Conservation (phyloP, 495 filamentous ascomycete species). For the Penicillium angulare region DNA sequence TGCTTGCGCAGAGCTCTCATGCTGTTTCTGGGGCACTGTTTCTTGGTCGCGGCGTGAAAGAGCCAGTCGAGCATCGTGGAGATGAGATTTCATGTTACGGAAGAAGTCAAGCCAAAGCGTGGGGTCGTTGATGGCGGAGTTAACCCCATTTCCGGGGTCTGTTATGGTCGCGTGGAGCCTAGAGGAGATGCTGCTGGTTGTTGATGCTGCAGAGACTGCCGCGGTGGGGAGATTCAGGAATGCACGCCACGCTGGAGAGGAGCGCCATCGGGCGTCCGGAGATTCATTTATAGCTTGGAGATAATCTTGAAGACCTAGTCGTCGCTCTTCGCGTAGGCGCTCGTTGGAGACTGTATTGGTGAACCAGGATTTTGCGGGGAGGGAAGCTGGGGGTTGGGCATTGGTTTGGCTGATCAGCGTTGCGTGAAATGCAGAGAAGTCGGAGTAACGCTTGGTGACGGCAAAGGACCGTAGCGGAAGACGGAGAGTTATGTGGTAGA, state of each 20-base stretch:
- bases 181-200: slow-evolving; percentile 32
- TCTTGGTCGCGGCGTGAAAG: slow-evolving; percentile 77
- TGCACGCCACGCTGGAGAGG: slow-evolving; percentile 74
- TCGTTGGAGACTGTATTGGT: slow-evolving; percentile 72
- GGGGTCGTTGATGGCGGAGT: slow-evolving; percentile 64
- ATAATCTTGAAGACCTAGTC: slow-evolving; percentile 74
- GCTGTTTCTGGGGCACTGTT: slow-evolving; percentile 59
- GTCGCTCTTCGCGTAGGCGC: slow-evolving; percentile 75
- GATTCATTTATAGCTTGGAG: slow-evolving; percentile 74
- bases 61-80: slow-evolving; percentile 78
- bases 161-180: slow-evolving; percentile 43
- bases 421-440: slow-evolving; percentile 78
- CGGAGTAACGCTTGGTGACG: slow-evolving; percentile 90
- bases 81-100: slow-evolving; percentile 72
- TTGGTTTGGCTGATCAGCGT: slow-evolving; percentile 63
- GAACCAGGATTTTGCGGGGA: slow-evolving; percentile 86
- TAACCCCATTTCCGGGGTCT: slow-evolving; percentile 43
- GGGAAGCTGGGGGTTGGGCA: slow-evolving; percentile 58
- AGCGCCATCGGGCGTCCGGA: slow-evolving; percentile 81
- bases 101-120: slow-evolving; percentile 85
- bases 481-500: slow-evolving; percentile 88
- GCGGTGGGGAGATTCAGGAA: slow-evolving; percentile 80
- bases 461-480: slow-evolving; percentile 85
- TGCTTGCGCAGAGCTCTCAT: slow-evolving; percentile 77
- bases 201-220: slow-evolving; percentile 37